Percentiles rank a stretch among this genome's conserved stretches.
Conservation (phyloP, 805 yeast genomes). For the Zygosaccharomyces lentus region DNA sequence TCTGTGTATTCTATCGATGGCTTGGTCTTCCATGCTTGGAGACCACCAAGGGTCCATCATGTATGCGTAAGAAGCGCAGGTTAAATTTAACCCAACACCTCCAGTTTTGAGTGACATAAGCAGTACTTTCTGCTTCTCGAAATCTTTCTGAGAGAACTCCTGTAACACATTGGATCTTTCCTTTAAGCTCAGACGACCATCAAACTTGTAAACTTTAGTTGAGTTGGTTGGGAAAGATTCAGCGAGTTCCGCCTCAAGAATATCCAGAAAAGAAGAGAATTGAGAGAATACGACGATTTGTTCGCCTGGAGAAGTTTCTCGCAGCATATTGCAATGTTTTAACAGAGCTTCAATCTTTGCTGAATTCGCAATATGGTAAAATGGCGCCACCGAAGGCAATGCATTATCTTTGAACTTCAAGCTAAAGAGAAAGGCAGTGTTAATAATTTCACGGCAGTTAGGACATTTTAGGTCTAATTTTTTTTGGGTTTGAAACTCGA, state of each 20-base stretch:
- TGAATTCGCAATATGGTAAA: slow-evolving; percentile 44
- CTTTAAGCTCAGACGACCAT: slow-evolving; percentile 67
- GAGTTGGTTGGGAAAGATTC: slow-evolving; percentile 39
- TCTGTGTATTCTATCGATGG: slow-evolving; percentile 85
- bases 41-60: slow-evolving; percentile 99
- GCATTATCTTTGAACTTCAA: slow-evolving; percentile 30
- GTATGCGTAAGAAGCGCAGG: slow-evolving; percentile 78
- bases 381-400: slow-evolving; percentile 17
- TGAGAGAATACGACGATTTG: slow-evolving; percentile 89
- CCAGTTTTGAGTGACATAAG: slow-evolving; percentile 84
- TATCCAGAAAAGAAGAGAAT: slow-evolving; percentile 75
- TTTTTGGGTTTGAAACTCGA: slow-evolving; percentile 56
- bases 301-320: slow-evolving; percentile 55
- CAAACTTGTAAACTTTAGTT: slow-evolving; percentile 58
- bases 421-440: slow-evolving; percentile 42
- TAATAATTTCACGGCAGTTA: slow-evolving; percentile 60
- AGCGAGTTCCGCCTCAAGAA: slow-evolving; percentile 59
- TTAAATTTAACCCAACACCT: slow-evolving; percentile 87
- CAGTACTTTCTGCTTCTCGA: slow-evolving; percentile 43
- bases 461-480: slow-evolving; percentile 60
- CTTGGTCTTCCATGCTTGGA: slow-evolving; percentile 85
- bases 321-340: slow-evolving; percentile 50
- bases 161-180: slow-evolving; percentile 60
- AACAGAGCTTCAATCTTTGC: slow-evolving; percentile 70
- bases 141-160: slow-evolving; percentile 43